These are phyloP conservation scores for Nitzschia sp. DNA, from an alignment of 108 stramenopile species.

Conservation along the genomic window DNA sequence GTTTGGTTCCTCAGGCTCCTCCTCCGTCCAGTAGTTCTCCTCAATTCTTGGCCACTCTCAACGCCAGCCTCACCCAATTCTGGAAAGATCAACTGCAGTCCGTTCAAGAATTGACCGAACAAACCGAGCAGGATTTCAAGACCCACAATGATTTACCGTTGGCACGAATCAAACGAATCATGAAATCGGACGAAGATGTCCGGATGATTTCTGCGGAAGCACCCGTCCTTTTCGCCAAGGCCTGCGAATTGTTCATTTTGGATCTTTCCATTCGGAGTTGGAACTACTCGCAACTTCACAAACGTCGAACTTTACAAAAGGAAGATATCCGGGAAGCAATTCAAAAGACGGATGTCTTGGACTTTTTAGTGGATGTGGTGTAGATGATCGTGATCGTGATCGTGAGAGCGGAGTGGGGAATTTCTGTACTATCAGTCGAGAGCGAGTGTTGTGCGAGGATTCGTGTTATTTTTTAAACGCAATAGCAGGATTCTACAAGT, in stretches of 20 bases:
- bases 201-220: slow-evolving; percentile 97
- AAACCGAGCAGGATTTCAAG: slow-evolving; percentile 89
- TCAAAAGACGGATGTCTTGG: slow-evolving; percentile 84
- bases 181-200: slow-evolving; percentile 98
- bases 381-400: no score
- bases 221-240: slow-evolving; percentile 98
- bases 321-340: slow-evolving; percentile 89
- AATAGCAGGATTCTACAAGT: no score
- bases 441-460: no score
- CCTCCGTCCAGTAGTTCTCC: slow-evolving; percentile 56
- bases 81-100: slow-evolving; percentile 65
- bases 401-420: no score
- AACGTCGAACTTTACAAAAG: slow-evolving; percentile 85
- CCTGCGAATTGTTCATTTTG: slow-evolving; percentile 97
- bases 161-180: slow-evolving; percentile 98
- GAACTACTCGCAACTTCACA: slow-evolving; percentile 79
- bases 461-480: no score
- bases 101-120: slow-evolving; percentile 49
- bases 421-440: no score
- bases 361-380: slow-evolving; percentile 89
- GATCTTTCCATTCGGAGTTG: slow-evolving; percentile 93
- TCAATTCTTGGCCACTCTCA: slow-evolving; percentile 70
- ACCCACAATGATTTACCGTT: slow-evolving; percentile 92
- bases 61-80: slow-evolving; percentile 53
- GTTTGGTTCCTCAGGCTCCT: slow-evolving; percentile 34